These are phyloP conservation scores for Musa troglodytarum DNA, from an alignment of 176 grass and related monocot species.

Conservation along the genomic window DNA sequence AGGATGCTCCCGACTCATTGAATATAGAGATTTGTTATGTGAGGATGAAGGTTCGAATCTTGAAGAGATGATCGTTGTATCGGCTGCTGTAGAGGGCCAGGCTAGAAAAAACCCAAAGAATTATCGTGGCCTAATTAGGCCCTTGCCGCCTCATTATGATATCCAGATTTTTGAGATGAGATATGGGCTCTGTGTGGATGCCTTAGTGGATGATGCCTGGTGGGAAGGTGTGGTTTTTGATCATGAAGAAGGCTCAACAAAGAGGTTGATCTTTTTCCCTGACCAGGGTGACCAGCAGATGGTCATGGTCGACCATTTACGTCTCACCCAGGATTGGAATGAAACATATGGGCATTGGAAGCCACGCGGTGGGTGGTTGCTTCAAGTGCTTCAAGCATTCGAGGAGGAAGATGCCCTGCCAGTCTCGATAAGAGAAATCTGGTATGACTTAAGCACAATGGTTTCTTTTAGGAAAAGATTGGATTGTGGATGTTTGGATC, in stretches of 20 bases:
- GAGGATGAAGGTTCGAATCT: conserved; percentile 12
- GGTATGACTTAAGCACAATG: conserved; percentile 45
- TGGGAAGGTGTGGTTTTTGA: conserved; percentile 77
- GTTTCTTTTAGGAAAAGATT: conserved; percentile 31
- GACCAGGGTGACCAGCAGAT: conserved; percentile 55
- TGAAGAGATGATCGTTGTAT: conserved; percentile 19
- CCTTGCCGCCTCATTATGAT: conserved; percentile 23
- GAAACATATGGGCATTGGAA: conserved; percentile 61
- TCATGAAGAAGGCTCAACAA: conserved; percentile 32
- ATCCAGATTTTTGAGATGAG: conserved; percentile 27
- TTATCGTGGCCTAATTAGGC: conserved; percentile 23
- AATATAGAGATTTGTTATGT: conserved; percentile 17
- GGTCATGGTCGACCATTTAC: conserved; percentile 34
- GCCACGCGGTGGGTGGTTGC: conserved; percentile 55
- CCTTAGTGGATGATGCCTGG: conserved; percentile 38
- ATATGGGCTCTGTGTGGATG: conserved; percentile 65
- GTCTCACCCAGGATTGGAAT: conserved; percentile 56
- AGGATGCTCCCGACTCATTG: conserved; percentile 1
- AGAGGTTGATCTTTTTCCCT: conserved; percentile 54
- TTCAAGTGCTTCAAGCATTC: conserved; percentile 37
- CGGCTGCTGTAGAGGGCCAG: conserved; percentile 21
- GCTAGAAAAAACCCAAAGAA: background rate
- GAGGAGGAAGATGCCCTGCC: conserved; percentile 41
- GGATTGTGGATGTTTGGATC: conserved; percentile 45
- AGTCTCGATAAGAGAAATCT: conserved; percentile 52